phyloP scores from a whole-genome alignment of 345 rosid genomes.

The Brassica napus region DNA sequence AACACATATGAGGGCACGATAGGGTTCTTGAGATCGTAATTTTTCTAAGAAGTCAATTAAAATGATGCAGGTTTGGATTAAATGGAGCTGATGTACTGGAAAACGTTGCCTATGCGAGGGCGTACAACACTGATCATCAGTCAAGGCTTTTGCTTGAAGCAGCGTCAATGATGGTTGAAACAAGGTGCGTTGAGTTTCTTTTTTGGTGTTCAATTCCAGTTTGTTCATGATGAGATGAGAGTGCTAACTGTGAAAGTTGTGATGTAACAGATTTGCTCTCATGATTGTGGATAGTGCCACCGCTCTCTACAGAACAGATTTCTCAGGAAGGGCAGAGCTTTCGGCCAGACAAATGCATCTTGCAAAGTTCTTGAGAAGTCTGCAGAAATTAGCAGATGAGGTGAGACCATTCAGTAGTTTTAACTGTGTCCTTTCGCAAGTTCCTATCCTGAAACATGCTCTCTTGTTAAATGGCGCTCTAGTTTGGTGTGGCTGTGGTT shows the following conservation, averaged over 20 bases:
- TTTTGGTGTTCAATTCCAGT: not conserved
- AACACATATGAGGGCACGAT: slow-evolving; percentile 1
- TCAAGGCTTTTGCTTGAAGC: slow-evolving; percentile 97
- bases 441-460: slow-evolving; percentile 10
- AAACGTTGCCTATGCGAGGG: slow-evolving; percentile 97
- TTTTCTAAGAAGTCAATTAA: not conserved
- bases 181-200: slow-evolving; percentile 51
- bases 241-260: not conserved
- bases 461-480: slow-evolving; percentile 14
- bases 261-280: slow-evolving; percentile 72
- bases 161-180: slow-evolving; percentile 99
- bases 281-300: slow-evolving; percentile 98
- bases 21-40: not conserved
- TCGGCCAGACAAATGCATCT: slow-evolving; percentile 99
- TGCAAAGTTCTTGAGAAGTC: slow-evolving; percentile 92
- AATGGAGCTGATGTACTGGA: slow-evolving; percentile 97
- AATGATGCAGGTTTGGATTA: slow-evolving; percentile 68
- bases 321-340: slow-evolving; percentile 91
- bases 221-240: slow-evolving; percentile 1
- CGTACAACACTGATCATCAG: slow-evolving; percentile 97
- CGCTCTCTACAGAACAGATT: slow-evolving; percentile 92
- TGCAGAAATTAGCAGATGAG: slow-evolving; percentile 97
- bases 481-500: slow-evolving; percentile 97
- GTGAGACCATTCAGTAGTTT: slow-evolving; percentile 37
- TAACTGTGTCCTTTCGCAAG: slow-evolving; percentile 41